Evolutionary conservation across 164 flowering plant genomes (phyloP).

Genomic region (Malania oleifera): DNA sequence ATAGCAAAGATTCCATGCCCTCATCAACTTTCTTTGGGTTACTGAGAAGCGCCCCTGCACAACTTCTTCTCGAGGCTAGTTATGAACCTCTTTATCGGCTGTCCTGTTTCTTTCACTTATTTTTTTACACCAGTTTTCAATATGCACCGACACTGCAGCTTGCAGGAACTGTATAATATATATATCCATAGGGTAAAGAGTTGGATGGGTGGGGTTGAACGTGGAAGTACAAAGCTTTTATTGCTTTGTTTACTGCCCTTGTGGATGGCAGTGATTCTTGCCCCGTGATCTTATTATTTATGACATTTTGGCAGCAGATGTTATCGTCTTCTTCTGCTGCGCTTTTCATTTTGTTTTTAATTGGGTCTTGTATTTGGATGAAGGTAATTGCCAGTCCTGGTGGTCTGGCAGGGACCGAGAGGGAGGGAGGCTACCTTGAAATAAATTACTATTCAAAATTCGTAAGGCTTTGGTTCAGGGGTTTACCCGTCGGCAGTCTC

Average conservation of each 20-base stretch:
- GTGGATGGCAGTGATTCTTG: constrained; percentile 17
- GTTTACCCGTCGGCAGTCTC: neutral
- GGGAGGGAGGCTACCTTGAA: too few species aligned
- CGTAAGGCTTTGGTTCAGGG: neutral
- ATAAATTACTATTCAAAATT: neutral
- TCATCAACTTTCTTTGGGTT: constrained; percentile 6
- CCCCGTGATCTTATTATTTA: constrained; percentile 29
- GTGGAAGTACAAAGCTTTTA: constrained; percentile 1
- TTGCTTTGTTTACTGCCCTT: neutral
- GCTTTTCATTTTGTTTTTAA: neutral
- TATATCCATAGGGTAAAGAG: neutral
- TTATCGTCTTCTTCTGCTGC: constrained; percentile 3
- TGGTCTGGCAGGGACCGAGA: constrained; percentile 11
- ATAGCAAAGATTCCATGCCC: constrained; percentile 23
- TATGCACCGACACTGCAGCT: constrained; percentile 12
- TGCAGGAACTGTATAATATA: constrained; percentile 10
- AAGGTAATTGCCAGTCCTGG: constrained; percentile 12
- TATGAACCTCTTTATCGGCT: neutral
- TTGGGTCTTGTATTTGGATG: neutral
- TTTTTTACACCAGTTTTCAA: neutral
- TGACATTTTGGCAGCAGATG: neutral
- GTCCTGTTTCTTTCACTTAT: constrained; percentile 5
- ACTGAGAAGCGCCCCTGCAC: neutral
- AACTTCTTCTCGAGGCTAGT: neutral
- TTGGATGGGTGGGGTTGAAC: too few species aligned